phyloP scores from a whole-genome alignment of 2,329 filamentous ascomycete genomes.

The Proliferodiscus dingleyae region DNA sequence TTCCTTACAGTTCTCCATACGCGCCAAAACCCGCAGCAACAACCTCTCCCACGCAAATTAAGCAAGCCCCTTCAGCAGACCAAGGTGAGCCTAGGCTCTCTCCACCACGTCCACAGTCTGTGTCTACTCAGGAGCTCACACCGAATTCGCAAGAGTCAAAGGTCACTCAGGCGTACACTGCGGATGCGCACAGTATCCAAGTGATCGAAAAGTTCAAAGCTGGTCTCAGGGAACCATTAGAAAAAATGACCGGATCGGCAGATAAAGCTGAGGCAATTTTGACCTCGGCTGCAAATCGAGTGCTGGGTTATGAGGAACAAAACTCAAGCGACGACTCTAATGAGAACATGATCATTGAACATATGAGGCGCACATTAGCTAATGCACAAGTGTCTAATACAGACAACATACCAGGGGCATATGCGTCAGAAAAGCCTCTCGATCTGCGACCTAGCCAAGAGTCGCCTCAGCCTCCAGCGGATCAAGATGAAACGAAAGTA shows the following conservation, averaged over 20 bases:
- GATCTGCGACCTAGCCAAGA: slow-evolving; percentile 11
- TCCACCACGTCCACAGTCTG: slow-evolving; percentile 4
- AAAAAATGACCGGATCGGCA: slow-evolving; percentile 3
- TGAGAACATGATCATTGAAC: slow-evolving; percentile 24
- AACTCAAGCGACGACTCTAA: slow-evolving; percentile 19
- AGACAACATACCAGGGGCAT: slow-evolving; percentile 1
- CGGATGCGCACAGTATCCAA: slow-evolving; percentile 2
- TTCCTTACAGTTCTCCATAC: slow-evolving; percentile 33
- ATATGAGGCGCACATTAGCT: slow-evolving; percentile 21
- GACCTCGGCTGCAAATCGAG: slow-evolving; percentile 28
- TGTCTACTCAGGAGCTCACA: slow-evolving; percentile 2
- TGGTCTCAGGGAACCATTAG: slow-evolving; percentile 17
- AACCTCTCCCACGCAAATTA: too few species aligned
- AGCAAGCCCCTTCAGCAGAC: slow-evolving; percentile 8
- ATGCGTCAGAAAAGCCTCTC: slow-evolving; percentile 2
- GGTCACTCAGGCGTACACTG: too few species aligned
- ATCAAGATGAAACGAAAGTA: slow-evolving; percentile 19
- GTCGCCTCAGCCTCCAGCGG: slow-evolving; percentile 14
- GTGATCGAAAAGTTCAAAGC: slow-evolving; percentile 27
- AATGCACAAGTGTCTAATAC: slow-evolving; percentile 19
- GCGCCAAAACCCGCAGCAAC: slow-evolving; percentile 25
- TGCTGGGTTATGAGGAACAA: slow-evolving; percentile 23
- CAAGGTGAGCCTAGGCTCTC: neutral
- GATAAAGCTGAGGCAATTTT: slow-evolving; percentile 26
- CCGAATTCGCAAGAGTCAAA: too few species aligned